Conservation (phyloP, 2,329 filamentous ascomycete genomes). For the Cladorrhinum sp. region DNA sequence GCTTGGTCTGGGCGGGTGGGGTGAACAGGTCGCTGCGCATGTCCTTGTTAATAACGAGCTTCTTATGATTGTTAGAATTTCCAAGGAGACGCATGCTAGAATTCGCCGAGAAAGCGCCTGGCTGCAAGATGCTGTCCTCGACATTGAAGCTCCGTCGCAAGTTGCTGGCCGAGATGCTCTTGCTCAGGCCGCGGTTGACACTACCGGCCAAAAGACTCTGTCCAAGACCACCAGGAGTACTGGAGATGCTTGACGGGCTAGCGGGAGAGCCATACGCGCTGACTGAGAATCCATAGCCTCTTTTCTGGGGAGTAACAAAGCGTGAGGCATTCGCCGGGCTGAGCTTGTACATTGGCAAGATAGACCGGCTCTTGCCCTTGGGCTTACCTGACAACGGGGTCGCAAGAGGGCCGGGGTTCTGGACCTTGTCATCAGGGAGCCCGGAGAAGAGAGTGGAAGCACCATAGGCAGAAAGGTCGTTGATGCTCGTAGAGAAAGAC, state of each 20-base stretch:
- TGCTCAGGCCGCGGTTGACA: slow-evolving; percentile 69
- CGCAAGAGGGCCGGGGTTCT: slow-evolving; percentile 82
- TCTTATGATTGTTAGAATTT: slow-evolving; percentile 74
- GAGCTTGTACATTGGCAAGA: slow-evolving; percentile 82
- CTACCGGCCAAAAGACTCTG: slow-evolving; percentile 65
- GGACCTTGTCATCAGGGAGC: slow-evolving; percentile 58
- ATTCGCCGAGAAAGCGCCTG: slow-evolving; percentile 77
- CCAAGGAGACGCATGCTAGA: slow-evolving; percentile 61
- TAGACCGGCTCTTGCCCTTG: slow-evolving; percentile 74
- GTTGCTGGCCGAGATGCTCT: slow-evolving; percentile 86
- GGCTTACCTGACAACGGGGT: slow-evolving; percentile 76
- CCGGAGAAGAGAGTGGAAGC: slow-evolving; percentile 81
- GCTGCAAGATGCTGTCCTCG: slow-evolving; percentile 81
- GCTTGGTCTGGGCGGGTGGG: slow-evolving; percentile 54
- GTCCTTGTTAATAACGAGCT: slow-evolving; percentile 86
- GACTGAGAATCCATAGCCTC: slow-evolving; percentile 89
- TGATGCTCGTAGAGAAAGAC: slow-evolving; percentile 72
- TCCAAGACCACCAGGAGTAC: slow-evolving; percentile 65
- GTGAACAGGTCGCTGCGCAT: slow-evolving; percentile 71
- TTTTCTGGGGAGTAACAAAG: slow-evolving; percentile 78
- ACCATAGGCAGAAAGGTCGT: slow-evolving; percentile 85
- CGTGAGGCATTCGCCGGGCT: slow-evolving; percentile 77
- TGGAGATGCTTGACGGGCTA: slow-evolving; percentile 63
- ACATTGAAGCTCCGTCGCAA: slow-evolving; percentile 76
- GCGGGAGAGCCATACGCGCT: slow-evolving; percentile 84